phyloP scores from a whole-genome alignment of 306 rosid species.

The Acacia crassicarpa region DNA sequence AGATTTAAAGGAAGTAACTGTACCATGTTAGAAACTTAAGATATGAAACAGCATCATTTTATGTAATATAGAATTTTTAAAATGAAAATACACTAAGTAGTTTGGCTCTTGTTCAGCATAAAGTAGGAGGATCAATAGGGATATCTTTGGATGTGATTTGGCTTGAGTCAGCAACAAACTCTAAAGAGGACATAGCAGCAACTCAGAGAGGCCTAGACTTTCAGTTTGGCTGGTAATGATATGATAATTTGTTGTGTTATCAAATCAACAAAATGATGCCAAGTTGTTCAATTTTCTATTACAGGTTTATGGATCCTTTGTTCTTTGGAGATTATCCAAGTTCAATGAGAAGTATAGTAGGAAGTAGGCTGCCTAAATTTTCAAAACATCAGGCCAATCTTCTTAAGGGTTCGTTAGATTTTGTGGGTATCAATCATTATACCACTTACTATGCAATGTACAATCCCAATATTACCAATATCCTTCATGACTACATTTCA shows the following conservation, averaged over 20 bases:
- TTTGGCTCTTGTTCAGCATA: constrained; percentile 30
- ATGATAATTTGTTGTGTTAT: neutral
- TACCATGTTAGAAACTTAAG: neutral
- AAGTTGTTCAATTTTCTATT: neutral
- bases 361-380: constrained; percentile 65
- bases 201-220: constrained; percentile 67
- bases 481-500: constrained; percentile 43
- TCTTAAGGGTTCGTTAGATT: constrained; percentile 72
- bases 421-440: constrained; percentile 86
- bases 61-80: neutral
- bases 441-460: constrained; percentile 65
- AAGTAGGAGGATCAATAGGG: constrained; percentile 58
- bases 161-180: constrained; percentile 51
- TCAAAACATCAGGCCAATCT: constrained; percentile 43
- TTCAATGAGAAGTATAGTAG: constrained; percentile 66
- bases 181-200: constrained; percentile 49
- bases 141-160: constrained; percentile 63
- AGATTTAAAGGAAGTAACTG: neutral
- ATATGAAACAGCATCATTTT: neutral
- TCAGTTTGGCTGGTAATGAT: constrained; percentile 69
- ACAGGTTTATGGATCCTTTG: constrained; percentile 79
- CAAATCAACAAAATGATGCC: neutral
- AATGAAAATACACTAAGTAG: neutral
- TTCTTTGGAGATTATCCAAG: constrained; percentile 78
- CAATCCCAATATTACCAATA: neutral